Evolutionary conservation across 495 filamentous ascomycete species (phyloP).

Genomic region (Hyaloscypha variabilis): DNA sequence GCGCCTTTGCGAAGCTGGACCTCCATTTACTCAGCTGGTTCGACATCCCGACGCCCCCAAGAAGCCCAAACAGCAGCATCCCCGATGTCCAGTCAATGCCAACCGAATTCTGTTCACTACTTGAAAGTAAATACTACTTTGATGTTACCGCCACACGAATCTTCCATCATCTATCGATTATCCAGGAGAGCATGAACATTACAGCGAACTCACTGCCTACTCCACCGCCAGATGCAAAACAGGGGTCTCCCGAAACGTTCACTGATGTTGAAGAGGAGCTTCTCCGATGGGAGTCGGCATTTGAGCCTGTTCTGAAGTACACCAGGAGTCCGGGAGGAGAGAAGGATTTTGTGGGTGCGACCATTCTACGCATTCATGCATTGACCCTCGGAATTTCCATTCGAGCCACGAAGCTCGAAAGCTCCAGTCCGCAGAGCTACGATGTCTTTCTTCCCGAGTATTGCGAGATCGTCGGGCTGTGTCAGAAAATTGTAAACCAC

Average conservation of each 20-base stretch:
- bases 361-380: constrained; percentile 2
- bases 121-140: constrained; percentile 4
- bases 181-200: background rate
- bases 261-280: background rate
- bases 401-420: constrained; percentile 1
- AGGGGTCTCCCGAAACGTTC: background rate
- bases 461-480: background rate
- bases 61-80: background rate
- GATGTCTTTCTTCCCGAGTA: constrained; percentile 13
- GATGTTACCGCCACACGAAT: constrained; percentile 3
- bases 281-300: background rate
- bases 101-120: background rate
- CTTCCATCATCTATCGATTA: background rate
- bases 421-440: background rate
- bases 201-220: background rate
- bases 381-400: constrained; percentile 6
- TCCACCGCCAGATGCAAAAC: background rate
- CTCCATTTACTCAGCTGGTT: constrained; percentile 7
- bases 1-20: background rate
- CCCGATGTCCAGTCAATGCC: background rate
- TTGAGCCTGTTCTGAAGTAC: background rate
- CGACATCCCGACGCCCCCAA: background rate
- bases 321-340: background rate
- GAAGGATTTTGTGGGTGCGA: background rate
- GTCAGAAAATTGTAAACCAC: background rate